phyloP scores from a whole-genome alignment of 805 yeast genomes.

The Blastobotrys parvus region DNA sequence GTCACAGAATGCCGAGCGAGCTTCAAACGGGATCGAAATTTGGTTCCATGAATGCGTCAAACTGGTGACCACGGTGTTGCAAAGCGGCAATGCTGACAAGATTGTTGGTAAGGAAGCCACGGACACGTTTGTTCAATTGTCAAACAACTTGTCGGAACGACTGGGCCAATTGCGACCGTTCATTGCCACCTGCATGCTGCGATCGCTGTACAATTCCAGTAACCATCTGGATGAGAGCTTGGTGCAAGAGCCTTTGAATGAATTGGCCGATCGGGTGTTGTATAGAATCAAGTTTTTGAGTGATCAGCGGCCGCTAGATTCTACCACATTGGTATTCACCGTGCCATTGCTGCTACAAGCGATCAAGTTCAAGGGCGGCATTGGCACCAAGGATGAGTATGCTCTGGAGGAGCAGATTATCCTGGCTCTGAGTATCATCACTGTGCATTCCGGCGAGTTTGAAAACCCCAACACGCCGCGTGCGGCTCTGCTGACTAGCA shows the following conservation, averaged over 20 bases:
- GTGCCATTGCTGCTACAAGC: conserved; percentile 68
- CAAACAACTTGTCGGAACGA: conserved; percentile 44
- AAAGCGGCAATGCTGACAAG: conserved; percentile 24
- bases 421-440: conserved; percentile 65
- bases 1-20: conserved; percentile 38
- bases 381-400: conserved; percentile 40
- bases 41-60: conserved; percentile 64
- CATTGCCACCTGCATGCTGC: conserved; percentile 63
- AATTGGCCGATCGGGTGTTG: conserved; percentile 54
- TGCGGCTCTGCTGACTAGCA: conserved; percentile 47
- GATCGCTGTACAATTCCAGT: conserved; percentile 38
- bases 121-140: conserved; percentile 45
- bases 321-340: conserved; percentile 59
- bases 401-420: conserved; percentile 86
- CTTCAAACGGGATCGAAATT: conserved; percentile 52
- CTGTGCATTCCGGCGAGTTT: conserved; percentile 39
- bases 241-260: conserved; percentile 40
- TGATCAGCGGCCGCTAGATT: conserved; percentile 68
- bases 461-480: conserved; percentile 64
- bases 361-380: conserved; percentile 47
- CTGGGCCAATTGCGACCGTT: conserved; percentile 42
- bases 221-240: conserved; percentile 37
- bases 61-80: conserved; percentile 37
- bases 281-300: conserved; percentile 68
- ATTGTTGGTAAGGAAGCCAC: conserved; percentile 29